Evolutionary conservation across 345 rosid genomes (phyloP), one percentile per base, ranked within the genome.

Genomic region (Gossypium mustelinum): DNA sequence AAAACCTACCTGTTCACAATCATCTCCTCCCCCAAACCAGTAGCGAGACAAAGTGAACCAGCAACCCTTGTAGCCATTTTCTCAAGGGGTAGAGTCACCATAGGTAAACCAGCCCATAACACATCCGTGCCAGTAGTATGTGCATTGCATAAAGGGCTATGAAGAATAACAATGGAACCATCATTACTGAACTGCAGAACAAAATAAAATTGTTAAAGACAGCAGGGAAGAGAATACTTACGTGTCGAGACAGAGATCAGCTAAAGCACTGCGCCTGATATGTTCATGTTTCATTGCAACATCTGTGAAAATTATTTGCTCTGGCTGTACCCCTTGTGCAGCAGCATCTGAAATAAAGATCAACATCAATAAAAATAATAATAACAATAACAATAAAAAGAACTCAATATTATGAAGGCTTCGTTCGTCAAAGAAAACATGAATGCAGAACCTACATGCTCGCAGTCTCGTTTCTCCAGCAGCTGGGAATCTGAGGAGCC

Each of bases 51-150:
- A 47, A 96, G 89, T 25, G 99, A 96, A 64, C 99, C 99, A 81
- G 99, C 98, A 69, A 96, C 99, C 79, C 99, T 85, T 16, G 99
- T 93, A 51, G 98, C 99, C 99, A 96, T 96, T 82, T 93, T 95
- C 82, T 96, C 97, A n/a, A 92, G 97, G 2, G 99, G 99, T 62
- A 86, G 78, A n/a, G 98, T 96, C 80, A 96, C 88, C 94, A 96
- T 93, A 2, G 99, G 98, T 58, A 93, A 89, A 75, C 99, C 99
- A 66, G 99, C 99, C 99, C 99, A 96, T 20, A 96, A 77, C 10
- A 96, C 84, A 86, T 96, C 99, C 7, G 99, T 96, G 57, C 99
- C 99, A 0, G 98, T 96, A 45, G 99, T 96, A 82, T 96, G 99
- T 7, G 93, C 99, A 80, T 96, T 96, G 85, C 99, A 96, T 80